Evolutionary conservation across 2,329 filamentous ascomycete genomes (phyloP).

Genomic region (Fusarium sp.): DNA sequence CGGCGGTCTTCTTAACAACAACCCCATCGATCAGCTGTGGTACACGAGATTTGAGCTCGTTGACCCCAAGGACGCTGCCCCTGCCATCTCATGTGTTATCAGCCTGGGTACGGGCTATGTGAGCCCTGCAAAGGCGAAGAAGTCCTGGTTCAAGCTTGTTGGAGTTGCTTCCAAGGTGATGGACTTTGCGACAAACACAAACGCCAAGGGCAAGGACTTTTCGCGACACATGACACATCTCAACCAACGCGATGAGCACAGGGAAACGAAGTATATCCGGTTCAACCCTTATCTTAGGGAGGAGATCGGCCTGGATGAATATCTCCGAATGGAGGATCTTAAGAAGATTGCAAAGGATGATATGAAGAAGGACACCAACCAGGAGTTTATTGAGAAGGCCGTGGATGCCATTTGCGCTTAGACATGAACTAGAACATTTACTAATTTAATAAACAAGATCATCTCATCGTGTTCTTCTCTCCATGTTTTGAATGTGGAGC

Average conservation of each 20-base stretch:
- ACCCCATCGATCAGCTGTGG: constrained; percentile 37
- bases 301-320: constrained; percentile 30
- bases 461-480: not conserved
- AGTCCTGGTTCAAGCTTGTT: constrained; percentile 20
- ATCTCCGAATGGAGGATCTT: not conserved
- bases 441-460: not conserved
- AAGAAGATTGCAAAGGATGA: not conserved
- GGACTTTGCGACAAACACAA: constrained; percentile 38
- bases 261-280: constrained; percentile 15
- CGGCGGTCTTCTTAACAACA: constrained; percentile 34
- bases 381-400: not conserved
- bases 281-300: constrained; percentile 14
- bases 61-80: not conserved
- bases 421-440: not conserved
- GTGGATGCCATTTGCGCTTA: not conserved
- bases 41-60: constrained; percentile 35
- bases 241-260: constrained; percentile 10
- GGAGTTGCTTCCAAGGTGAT: constrained; percentile 30
- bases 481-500: not conserved
- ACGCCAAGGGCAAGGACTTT: constrained; percentile 38
- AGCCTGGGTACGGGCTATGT: constrained; percentile 30
- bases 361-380: not conserved
- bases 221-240: constrained; percentile 26
- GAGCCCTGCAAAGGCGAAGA: not conserved
- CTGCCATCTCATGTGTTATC: constrained; percentile 22